phyloP scores from a whole-genome alignment of 768 basidiomycete species.

The Phanerochaete carnosa region DNA sequence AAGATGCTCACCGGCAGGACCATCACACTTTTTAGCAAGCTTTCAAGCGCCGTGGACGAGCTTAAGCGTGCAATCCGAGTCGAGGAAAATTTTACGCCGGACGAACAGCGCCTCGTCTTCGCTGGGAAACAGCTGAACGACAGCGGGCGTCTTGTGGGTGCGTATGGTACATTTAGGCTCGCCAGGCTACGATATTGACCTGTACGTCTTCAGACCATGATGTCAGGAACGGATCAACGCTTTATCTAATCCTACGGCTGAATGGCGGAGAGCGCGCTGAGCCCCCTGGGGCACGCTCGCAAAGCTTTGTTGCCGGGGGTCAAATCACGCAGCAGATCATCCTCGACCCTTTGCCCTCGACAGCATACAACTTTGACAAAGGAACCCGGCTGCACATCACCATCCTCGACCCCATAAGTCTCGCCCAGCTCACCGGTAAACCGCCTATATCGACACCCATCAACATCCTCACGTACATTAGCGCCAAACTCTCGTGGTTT shows the following conservation, averaged over 20 bases:
- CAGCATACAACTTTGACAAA: neutral
- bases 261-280: neutral
- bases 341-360: neutral
- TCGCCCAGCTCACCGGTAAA: neutral
- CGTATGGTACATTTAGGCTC: neutral
- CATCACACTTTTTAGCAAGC: constrained; percentile 76
- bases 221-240: neutral
- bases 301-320: constrained; percentile 4
- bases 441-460: neutral
- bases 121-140: constrained; percentile 96
- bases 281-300: constrained; percentile 13
- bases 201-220: neutral
- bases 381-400: constrained; percentile 14
- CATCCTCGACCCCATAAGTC: constrained; percentile 13
- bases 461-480: neutral
- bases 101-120: constrained; percentile 91
- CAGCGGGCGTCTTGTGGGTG: constrained; percentile 62
- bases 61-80: constrained; percentile 83
- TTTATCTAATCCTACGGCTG: neutral
- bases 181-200: neutral
- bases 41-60: constrained; percentile 71
- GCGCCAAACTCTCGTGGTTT: neutral
- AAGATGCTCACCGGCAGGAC: neutral
- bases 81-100: constrained; percentile 82
- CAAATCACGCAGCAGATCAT: neutral